Percentiles rank a stretch among this genome's conserved stretches.
These are phyloP conservation scores for Penicillium sp. DNA, from an alignment of 2,329 filamentous ascomycete species.

Conservation along the genomic window DNA sequence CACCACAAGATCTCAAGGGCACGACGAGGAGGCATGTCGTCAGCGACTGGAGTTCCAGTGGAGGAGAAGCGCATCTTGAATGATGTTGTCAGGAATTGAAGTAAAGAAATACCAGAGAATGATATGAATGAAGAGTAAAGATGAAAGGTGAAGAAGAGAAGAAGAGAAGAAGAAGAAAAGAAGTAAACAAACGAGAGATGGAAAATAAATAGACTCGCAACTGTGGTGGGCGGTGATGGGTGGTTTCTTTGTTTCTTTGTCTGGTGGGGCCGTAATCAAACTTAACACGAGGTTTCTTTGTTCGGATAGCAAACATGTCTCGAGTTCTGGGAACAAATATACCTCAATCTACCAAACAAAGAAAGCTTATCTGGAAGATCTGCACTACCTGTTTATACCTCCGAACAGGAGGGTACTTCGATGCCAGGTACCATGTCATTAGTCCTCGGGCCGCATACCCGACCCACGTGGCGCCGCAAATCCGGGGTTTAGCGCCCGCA, in stretches of 20 bases:
- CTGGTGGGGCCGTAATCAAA: background rate
- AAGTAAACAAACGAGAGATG: too few species aligned
- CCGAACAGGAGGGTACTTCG: background rate
- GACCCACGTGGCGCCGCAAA: conserved; percentile 2
- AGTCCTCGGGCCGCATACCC: background rate
- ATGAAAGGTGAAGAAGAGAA: background rate
- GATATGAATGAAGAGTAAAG: background rate
- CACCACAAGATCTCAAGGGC: conserved; percentile 29
- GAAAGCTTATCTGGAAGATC: background rate
- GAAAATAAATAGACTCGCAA: background rate
- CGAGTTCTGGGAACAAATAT: too few species aligned
- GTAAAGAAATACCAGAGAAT: too few species aligned
- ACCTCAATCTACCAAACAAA: background rate
- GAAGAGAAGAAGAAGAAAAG: background rate
- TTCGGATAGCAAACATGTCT: conserved; percentile 1
- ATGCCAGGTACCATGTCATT: background rate
- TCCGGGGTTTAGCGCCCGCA: conserved; percentile 1
- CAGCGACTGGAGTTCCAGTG: too few species aligned
- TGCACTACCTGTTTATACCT: background rate
- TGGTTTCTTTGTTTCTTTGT: background rate
- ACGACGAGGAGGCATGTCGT: conserved; percentile 23
- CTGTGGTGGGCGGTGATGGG: too few species aligned
- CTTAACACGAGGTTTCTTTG: conserved; percentile 5
- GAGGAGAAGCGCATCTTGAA: background rate
- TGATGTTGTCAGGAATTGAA: background rate